A percentile compares a stretch with the other conserved stretches of the same genome.
phyloP scores from a whole-genome alignment of 2,329 filamentous ascomycete genomes.

The Pleomassaria siparia region DNA sequence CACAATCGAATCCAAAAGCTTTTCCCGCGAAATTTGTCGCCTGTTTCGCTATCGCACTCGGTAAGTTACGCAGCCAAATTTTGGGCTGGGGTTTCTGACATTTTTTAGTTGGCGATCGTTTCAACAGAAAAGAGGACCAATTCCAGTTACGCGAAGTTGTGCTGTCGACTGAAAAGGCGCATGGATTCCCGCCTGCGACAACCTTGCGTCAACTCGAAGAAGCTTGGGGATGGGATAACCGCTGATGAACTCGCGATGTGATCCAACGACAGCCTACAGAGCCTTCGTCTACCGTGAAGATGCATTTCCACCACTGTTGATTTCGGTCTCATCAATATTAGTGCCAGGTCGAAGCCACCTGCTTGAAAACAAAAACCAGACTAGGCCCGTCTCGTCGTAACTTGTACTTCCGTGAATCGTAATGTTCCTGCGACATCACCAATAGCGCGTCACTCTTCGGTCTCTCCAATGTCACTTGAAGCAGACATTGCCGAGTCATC shows the following conservation, averaged over 20 bases:
- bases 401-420: too few species aligned
- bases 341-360: too few species aligned
- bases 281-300: too few species aligned
- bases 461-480: too few species aligned
- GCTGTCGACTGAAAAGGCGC: slow-evolving; percentile 23
- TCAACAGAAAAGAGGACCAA: slow-evolving; percentile 33
- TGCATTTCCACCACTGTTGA: too few species aligned
- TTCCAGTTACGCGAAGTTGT: slow-evolving; percentile 31
- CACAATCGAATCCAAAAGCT: slow-evolving; percentile 34
- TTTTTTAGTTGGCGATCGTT: slow-evolving; percentile 36
- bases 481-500: too few species aligned
- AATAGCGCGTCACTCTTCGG: too few species aligned
- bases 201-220: slow-evolving; percentile 36
- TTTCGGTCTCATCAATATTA: too few species aligned
- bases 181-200: slow-evolving; percentile 39
- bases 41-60: slow-evolving; percentile 39
- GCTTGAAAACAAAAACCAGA: too few species aligned
- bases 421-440: too few species aligned
- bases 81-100: slow-evolving; percentile 4
- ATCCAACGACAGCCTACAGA: neutral
- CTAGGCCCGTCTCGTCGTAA: too few species aligned
- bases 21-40: slow-evolving; percentile 41
- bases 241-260: neutral
- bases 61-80: slow-evolving; percentile 17
- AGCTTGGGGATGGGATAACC: slow-evolving; percentile 34